Conservation (phyloP, 805 yeast species). For the Candida pini region DNA sequence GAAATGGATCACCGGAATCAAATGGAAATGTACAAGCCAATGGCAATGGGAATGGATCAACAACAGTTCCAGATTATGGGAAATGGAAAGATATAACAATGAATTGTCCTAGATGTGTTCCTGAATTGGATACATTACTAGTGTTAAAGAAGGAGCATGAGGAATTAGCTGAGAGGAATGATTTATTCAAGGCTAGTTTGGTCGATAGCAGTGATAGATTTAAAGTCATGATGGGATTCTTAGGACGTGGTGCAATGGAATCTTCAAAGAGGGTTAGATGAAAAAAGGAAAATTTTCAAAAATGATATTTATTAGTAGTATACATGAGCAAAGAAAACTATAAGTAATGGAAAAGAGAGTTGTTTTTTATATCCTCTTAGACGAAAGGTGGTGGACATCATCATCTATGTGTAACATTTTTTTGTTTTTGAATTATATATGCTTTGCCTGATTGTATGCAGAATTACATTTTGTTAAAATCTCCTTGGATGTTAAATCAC, state of each 20-base stretch:
- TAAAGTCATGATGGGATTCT: constrained; percentile 70
- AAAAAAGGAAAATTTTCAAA: no score
- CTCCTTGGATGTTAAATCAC: constrained; percentile 33
- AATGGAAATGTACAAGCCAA: constrained; percentile 1
- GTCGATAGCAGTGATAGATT: constrained; percentile 55
- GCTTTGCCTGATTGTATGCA: constrained; percentile 18
- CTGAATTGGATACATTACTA: constrained; percentile 62
- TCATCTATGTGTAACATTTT: no score
- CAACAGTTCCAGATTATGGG: constrained; percentile 1
- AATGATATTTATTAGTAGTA: constrained; percentile 1
- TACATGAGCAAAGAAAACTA: no score
- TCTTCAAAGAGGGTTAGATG: no score
- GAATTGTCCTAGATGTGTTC: constrained; percentile 69
- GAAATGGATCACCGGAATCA: constrained; percentile 6
- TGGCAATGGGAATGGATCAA: constrained; percentile 1
- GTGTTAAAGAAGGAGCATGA: constrained; percentile 56
- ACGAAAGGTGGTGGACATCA: no score
- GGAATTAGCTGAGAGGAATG: constrained; percentile 55
- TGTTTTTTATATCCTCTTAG: no score
- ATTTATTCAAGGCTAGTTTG: constrained; percentile 55
- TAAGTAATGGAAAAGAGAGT: no score
- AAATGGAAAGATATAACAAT: constrained; percentile 1
- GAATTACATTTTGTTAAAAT: constrained; percentile 30
- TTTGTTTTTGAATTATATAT: no score
- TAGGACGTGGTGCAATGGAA: constrained; percentile 86